Conservation (phyloP, 495 filamentous ascomycete species). For the Paragyromitra xinjiangensis region DNA sequence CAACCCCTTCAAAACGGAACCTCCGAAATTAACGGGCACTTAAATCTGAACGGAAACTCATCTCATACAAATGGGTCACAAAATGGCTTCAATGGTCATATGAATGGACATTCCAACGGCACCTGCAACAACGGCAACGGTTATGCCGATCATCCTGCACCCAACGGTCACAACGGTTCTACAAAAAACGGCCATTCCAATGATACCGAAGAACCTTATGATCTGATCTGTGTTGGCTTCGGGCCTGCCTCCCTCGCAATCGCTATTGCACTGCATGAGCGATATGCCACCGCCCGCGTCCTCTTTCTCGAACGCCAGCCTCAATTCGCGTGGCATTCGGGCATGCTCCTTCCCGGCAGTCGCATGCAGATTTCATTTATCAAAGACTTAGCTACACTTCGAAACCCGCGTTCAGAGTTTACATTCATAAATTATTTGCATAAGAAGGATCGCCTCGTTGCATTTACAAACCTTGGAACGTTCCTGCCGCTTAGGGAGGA, state of each 20-base stretch:
- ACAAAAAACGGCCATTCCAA: slow-evolving; percentile 14
- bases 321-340: slow-evolving; percentile 88
- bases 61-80: slow-evolving; percentile 25
- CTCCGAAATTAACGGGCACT: slow-evolving; percentile 34
- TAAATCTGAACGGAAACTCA: slow-evolving; percentile 15
- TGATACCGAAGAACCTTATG: slow-evolving; percentile 61
- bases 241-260: slow-evolving; percentile 94
- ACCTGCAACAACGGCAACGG: slow-evolving; percentile 33
- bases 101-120: slow-evolving; percentile 30
- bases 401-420: slow-evolving; percentile 88
- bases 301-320: slow-evolving; percentile 86
- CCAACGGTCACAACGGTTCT: slow-evolving; percentile 34
- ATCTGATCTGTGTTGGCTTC: slow-evolving; percentile 91
- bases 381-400: slow-evolving; percentile 90
- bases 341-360: slow-evolving; percentile 91
- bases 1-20: slow-evolving; percentile 24
- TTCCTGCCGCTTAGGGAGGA: slow-evolving; percentile 87
- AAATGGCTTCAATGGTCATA: slow-evolving; percentile 25
- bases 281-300: slow-evolving; percentile 64
- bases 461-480: slow-evolving; percentile 88
- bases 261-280: slow-evolving; percentile 86
- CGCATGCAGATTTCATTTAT: slow-evolving; percentile 99
- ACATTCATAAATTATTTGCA: slow-evolving; percentile 96
- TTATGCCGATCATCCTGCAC: slow-evolving; percentile 20
- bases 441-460: slow-evolving; percentile 76